Conservation (phyloP, 2,329 filamentous ascomycete species). For the Fusarium transvaalense region DNA sequence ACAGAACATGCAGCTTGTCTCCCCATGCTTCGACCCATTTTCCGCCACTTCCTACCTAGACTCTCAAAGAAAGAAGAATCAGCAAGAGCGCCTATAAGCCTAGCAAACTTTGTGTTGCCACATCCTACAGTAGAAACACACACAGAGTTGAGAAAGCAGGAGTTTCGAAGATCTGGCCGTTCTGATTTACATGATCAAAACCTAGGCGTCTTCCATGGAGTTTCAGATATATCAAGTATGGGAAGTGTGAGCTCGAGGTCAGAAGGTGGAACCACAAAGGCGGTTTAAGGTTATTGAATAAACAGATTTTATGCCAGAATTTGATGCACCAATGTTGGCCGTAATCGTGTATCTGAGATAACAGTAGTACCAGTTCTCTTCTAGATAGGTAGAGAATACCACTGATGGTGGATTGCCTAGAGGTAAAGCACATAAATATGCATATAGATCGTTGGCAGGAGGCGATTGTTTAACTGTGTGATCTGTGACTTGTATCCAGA, state of each 20-base stretch:
- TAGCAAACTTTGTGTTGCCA: neutral
- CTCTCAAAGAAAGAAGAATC: neutral
- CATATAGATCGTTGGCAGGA: neutral
- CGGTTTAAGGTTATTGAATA: neutral
- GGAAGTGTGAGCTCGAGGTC: slow-evolving; percentile 5
- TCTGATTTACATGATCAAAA: slow-evolving; percentile 4
- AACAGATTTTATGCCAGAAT: neutral
- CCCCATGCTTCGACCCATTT: slow-evolving; percentile 24
- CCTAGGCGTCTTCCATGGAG: slow-evolving; percentile 13
- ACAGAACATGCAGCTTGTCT: slow-evolving; percentile 9
- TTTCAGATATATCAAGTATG: slow-evolving; percentile 24
- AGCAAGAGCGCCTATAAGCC: neutral
- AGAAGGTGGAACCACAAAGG: neutral
- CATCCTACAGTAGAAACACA: neutral
- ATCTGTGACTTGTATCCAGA: neutral
- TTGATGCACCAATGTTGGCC: too few relatives aligned
- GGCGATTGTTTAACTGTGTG: neutral
- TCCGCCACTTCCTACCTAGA: slow-evolving; percentile 11
- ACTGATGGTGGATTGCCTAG: too few relatives aligned
- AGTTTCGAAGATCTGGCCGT: slow-evolving; percentile 9
- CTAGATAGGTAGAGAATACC: too few relatives aligned
- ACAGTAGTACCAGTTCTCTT: too few relatives aligned
- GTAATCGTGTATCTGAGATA: too few relatives aligned
- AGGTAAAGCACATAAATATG: too few relatives aligned
- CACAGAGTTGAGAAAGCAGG: neutral